These are phyloP conservation scores for Wolfiporia cocos DNA, from an alignment of 1,284 basidiomycete species.

Conservation along the genomic window DNA sequence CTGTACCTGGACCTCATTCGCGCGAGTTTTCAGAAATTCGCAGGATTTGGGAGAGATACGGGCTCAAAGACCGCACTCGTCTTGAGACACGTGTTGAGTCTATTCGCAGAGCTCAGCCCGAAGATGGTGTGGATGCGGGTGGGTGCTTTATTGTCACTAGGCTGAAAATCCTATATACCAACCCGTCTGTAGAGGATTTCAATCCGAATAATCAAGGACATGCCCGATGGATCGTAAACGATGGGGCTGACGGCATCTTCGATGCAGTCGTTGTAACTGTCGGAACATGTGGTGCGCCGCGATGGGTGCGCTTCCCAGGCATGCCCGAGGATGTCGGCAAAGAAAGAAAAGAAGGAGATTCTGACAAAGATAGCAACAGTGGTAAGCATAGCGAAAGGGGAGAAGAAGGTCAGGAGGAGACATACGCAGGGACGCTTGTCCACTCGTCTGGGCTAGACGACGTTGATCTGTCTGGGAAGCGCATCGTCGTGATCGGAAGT, in stretches of 20 bases:
- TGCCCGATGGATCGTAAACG: constrained; percentile 49
- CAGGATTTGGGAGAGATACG: constrained; percentile 49
- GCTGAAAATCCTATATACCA: background rate
- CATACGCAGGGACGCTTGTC: constrained; percentile 39
- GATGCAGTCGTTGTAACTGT: constrained; percentile 53
- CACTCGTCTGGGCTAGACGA: constrained; percentile 49
- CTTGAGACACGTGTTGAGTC: constrained; percentile 39
- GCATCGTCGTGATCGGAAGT: constrained; percentile 47
- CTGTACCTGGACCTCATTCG: background rate
- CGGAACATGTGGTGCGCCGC: constrained; percentile 53
- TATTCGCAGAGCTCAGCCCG: constrained; percentile 22
- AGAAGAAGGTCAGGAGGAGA: constrained; percentile 15
- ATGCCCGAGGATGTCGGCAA: constrained; percentile 28
- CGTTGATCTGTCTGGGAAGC: constrained; percentile 37
- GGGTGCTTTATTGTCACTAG: too few relatives aligned
- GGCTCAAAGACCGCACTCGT: constrained; percentile 42
- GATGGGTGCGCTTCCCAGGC: constrained; percentile 41
- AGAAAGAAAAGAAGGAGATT: constrained; percentile 4
- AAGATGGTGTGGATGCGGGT: constrained; percentile 6
- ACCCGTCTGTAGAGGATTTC: constrained; percentile 9
- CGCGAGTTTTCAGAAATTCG: constrained; percentile 33
- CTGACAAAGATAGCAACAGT: background rate
- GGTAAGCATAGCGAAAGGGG: constrained; percentile 10
- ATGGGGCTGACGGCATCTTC: constrained; percentile 40
- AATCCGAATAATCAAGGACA: constrained; percentile 29